Base-by-base conservation (phyloP, 306 rosid species). In the barrel medic (Medicago truncatula) region DNA sequence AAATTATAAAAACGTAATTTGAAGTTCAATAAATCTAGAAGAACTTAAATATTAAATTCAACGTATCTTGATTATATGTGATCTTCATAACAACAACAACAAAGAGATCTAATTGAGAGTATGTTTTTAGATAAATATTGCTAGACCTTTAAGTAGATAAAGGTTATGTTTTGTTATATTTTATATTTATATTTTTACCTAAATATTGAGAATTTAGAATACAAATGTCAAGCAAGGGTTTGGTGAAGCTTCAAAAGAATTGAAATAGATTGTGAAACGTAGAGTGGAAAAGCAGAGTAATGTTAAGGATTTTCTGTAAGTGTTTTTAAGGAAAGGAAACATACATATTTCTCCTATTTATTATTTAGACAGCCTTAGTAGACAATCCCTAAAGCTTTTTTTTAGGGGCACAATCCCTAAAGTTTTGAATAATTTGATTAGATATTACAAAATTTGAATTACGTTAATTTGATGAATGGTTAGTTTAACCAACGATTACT, bases 41-140 rank as follows among this genome's bases (percentile, higher is more conserved):
- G 50, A 44, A 11, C 50, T 44, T 10, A 44, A 44, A 44, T 44
- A 44, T 44, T 44, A 44, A 44, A 11, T 44, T 44, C 12, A 44
- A 44, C 50, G n/a, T 44, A 44, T 44, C 50, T 44, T 44, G 50
- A 11, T 9, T 12, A 44, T 12, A 44, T 44, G 12, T 40, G 44
- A 40, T 40, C 50, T 67, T 61, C 44, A 47, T 67, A 50, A 59
- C 53, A 59, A 46, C 53, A 59, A 46, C 67, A 13, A 25, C 4
- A 53, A 53, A 53, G 2, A 53, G 59, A 7, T 53, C 25, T 9
- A 16, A 0, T 17, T 1, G 53, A 47, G 16, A 47, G 18, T 15
- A 49, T 2, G 4, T 0, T 44, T 44, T 44, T 44, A 41, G 13
- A 41, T 3, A 41, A 41, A 41, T 41, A 44, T 44, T 44, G 12